Percentiles rank a stretch among this genome's conserved stretches.
These are phyloP conservation scores for Phenoliferia sp. DNA, from an alignment of 1,284 basidiomycete genomes.

Conservation along the genomic window DNA sequence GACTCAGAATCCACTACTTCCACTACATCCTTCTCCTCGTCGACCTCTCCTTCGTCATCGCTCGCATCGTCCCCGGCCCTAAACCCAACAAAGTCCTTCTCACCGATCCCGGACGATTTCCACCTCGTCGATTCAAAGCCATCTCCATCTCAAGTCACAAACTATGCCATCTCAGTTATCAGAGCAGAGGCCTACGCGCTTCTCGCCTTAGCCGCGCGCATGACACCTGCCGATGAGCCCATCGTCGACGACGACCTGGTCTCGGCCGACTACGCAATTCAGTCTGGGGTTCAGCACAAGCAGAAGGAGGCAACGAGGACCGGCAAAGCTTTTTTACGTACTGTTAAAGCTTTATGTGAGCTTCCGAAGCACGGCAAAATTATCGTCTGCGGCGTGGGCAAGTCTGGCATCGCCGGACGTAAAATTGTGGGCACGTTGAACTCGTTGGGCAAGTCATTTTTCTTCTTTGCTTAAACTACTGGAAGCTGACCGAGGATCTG, in stretches of 20 bases:
- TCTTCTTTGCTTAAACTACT: not conserved
- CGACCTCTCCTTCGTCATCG: conserved; percentile 21
- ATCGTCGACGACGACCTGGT: conserved; percentile 20
- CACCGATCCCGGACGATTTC: conserved; percentile 11
- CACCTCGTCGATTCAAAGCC: conserved; percentile 5
- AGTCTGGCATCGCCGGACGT: conserved; percentile 38
- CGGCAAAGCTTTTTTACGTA: conserved; percentile 25
- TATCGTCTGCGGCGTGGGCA: conserved; percentile 44
- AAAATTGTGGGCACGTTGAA: conserved; percentile 38
- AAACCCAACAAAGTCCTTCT: conserved; percentile 6
- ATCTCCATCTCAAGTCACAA: conserved; percentile 13
- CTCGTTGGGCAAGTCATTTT: conserved; percentile 32
- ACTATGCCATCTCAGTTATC: conserved; percentile 33
- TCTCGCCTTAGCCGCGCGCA: conserved; percentile 33
- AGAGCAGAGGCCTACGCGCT: conserved; percentile 37
- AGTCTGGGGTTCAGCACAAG: not conserved
- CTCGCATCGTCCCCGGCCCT: conserved; percentile 28
- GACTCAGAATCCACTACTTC: conserved; percentile 17
- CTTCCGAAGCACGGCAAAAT: conserved; percentile 41
- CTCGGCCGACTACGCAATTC: not conserved
- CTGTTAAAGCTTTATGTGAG: conserved; percentile 19
- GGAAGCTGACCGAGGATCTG: not conserved
- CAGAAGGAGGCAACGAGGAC: conserved; percentile 11
- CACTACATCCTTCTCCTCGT: conserved; percentile 16
- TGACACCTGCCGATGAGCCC: conserved; percentile 28